A percentile compares a stretch with the other conserved stretches of the same genome.
phyloP scores from a whole-genome alignment of 106 monocot species.

The Vanilla planifolia region DNA sequence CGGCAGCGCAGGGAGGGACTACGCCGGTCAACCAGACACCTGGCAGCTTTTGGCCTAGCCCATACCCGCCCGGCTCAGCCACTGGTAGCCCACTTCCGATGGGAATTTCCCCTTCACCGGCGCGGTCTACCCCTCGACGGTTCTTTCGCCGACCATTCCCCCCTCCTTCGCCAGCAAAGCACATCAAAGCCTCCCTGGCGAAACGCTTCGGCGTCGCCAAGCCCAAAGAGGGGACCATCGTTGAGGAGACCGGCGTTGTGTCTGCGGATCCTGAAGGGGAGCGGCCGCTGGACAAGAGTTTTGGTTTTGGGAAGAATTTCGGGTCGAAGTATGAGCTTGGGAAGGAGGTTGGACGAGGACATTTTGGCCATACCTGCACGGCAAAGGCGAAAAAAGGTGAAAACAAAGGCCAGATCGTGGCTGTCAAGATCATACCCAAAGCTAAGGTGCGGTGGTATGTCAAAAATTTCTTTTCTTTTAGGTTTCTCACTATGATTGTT shows the following conservation, averaged over 20 bases:
- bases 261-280: constrained; percentile 7
- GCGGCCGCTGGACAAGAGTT: constrained; percentile 31
- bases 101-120: constrained; percentile 22
- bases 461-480: background rate
- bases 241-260: constrained; percentile 17
- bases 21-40: constrained; percentile 14
- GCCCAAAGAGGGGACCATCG: constrained; percentile 14
- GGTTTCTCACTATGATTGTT: background rate
- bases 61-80: constrained; percentile 10
- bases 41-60: constrained; percentile 21
- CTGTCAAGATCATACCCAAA: constrained; percentile 39
- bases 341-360: constrained; percentile 36
- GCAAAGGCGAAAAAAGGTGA: constrained; percentile 31
- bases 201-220: constrained; percentile 26
- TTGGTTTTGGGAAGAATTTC: constrained; percentile 34
- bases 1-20: background rate
- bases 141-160: constrained; percentile 63
- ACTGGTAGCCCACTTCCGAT: constrained; percentile 19
- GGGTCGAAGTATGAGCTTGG: constrained; percentile 31
- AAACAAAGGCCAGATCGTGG: constrained; percentile 28
- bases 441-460: constrained; percentile 26
- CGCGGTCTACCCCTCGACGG: constrained; percentile 36
- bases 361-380: constrained; percentile 35
- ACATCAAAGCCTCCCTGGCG: constrained; percentile 38
- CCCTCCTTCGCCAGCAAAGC: constrained; percentile 46